Conservation (phyloP, 495 filamentous ascomycete species). For the Jackrogersella multiformis region DNA sequence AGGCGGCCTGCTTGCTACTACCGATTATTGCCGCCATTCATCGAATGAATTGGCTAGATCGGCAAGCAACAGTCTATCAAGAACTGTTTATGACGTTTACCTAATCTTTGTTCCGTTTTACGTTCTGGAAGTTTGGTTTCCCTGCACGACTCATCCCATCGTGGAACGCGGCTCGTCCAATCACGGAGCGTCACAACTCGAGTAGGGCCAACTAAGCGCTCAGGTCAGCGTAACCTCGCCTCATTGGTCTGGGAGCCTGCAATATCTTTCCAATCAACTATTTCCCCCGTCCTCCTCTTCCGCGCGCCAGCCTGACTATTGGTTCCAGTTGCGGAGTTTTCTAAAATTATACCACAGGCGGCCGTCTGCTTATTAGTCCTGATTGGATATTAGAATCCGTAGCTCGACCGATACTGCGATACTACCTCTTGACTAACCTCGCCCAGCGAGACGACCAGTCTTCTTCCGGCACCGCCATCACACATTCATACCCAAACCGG, state of each 20-base stretch:
- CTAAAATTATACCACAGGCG: conserved; percentile 40
- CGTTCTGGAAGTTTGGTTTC: conserved; percentile 29
- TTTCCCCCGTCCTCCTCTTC: conserved; percentile 30
- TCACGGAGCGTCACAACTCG: conserved; percentile 40
- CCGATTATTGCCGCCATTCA: background rate
- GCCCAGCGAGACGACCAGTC: conserved; percentile 29
- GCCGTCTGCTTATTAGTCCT: background rate
- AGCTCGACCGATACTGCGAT: conserved; percentile 34
- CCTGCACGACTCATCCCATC: conserved; percentile 32
- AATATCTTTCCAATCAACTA: conserved; percentile 37
- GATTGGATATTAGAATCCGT: conserved; percentile 35
- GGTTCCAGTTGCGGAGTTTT: conserved; percentile 31
- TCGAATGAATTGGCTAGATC: background rate
- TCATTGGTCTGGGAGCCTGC: conserved; percentile 36
- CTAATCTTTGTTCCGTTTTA: conserved; percentile 6
- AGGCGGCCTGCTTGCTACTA: background rate
- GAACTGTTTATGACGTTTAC: conserved; percentile 18
- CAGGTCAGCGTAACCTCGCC: conserved; percentile 33
- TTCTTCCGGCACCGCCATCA: conserved; percentile 37
- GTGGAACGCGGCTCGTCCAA: conserved; percentile 36
- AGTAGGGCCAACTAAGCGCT: conserved; percentile 45
- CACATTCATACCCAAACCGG: conserved; percentile 41
- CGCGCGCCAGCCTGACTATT: conserved; percentile 40
- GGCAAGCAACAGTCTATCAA: background rate
- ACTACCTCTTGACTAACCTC: conserved; percentile 32